These are phyloP conservation scores for Fusarium algeriense DNA, from an alignment of 2,329 filamentous ascomycete species.

Conservation along the genomic window DNA sequence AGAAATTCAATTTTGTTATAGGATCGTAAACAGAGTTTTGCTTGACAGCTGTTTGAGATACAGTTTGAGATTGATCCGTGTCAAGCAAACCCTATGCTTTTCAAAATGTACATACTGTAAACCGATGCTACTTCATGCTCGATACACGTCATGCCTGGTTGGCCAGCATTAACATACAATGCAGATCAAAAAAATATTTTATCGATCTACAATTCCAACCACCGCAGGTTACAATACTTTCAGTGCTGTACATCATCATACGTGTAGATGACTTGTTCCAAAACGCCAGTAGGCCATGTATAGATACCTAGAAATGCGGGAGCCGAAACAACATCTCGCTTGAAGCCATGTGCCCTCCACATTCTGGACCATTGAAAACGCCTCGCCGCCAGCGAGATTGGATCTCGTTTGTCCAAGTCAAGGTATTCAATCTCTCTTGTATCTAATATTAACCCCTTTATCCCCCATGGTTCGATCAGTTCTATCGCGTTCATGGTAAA, in stretches of 20 bases:
- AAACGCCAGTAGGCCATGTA: constrained; percentile 6
- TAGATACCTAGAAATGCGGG: constrained; percentile 3
- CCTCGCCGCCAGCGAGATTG: constrained; percentile 30
- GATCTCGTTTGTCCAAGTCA: constrained; percentile 17
- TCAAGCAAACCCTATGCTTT: not conserved
- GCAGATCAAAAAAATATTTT: constrained; percentile 23
- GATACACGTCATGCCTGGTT: constrained; percentile 16
- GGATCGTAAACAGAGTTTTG: constrained; percentile 9
- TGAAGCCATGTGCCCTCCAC: constrained; percentile 13
- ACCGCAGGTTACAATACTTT: constrained; percentile 2
- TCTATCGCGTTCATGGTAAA: not conserved
- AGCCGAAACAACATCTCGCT: constrained; percentile 12
- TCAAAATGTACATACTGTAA: not conserved
- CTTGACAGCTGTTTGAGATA: constrained; percentile 10
- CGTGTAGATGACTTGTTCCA: not conserved
- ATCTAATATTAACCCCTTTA: constrained; percentile 4
- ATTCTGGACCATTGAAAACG: constrained; percentile 4
- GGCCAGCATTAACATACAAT: constrained; percentile 9
- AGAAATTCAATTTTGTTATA: not conserved
- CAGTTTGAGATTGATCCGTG: constrained; percentile 15
- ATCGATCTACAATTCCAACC: constrained; percentile 10
- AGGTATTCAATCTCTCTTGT: not conserved
- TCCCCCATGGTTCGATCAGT: not conserved
- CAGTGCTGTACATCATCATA: not conserved
- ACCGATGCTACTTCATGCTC: not conserved